Conservation (phyloP, 2,329 filamentous ascomycete genomes). For the Arthrobotrys sphaeroides region DNA sequence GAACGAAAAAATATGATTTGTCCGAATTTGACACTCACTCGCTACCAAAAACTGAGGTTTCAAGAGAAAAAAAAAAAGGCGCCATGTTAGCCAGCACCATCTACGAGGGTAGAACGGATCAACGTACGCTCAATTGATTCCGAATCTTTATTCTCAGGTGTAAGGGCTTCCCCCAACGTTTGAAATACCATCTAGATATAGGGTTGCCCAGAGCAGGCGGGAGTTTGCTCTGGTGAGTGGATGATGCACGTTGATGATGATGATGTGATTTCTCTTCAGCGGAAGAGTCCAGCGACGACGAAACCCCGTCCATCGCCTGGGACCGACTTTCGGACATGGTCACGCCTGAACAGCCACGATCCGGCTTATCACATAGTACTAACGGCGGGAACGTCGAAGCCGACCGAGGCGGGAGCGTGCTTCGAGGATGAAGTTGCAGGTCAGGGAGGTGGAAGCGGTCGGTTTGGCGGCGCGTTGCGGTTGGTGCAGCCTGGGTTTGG, state of each 20-base stretch:
- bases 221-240: constrained; percentile 3
- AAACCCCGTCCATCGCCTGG: constrained; percentile 45
- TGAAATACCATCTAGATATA: constrained; percentile 37
- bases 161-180: constrained; percentile 22
- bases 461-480: constrained; percentile 25
- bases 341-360: constrained; percentile 35
- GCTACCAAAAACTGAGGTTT: constrained; percentile 39
- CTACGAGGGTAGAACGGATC: not conserved
- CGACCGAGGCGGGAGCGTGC: not conserved
- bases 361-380: constrained; percentile 42
- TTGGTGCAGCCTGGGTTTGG: constrained; percentile 13
- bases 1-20: not conserved
- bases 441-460: not conserved
- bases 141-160: constrained; percentile 45
- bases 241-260: constrained; percentile 7
- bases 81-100: not conserved
- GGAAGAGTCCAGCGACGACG: constrained; percentile 46
- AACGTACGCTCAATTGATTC: constrained; percentile 52
- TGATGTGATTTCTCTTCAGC: constrained; percentile 37
- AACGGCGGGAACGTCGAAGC: constrained; percentile 15
- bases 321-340: constrained; percentile 53
- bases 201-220: constrained; percentile 24
- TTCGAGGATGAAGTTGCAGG: not conserved
- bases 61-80: not conserved
- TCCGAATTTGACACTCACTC: constrained; percentile 13